Evolutionary conservation across 2,329 filamentous ascomycete species (phyloP), one percentile per base, ranked within the genome.

Genomic region (Aureobasidium sp.): DNA sequence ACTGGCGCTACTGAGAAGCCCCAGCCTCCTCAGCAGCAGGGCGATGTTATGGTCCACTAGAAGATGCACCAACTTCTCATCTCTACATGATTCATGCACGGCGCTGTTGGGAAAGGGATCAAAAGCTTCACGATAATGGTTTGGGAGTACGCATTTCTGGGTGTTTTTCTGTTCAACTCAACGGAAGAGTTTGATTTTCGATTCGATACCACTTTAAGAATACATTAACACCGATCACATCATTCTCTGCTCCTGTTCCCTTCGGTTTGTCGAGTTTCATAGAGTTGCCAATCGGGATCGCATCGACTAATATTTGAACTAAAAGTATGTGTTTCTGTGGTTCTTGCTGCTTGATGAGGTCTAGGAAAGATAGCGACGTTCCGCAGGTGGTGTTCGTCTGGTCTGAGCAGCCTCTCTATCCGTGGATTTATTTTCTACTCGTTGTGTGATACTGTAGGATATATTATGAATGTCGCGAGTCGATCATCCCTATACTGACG

Each of bases 31-130:
- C 58, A 63, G 55, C 59, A 51, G n/a, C 63, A 65, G 49, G 47
- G 59, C 25, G 64, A 66, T 58, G 64, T 66, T 45, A 66, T 66
- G 64, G 64, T 66, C 29, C 64, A 66, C 58, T 66, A 60, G 60
- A 37, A 20, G 59, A 57, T 45, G 53, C 27, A 36, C 53, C 39
- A 7, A 42, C 36, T 51, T 36, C 34, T 51, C 42, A 22, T 60
- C 36, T 48, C 42, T 58, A 29, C 12, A 58, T 58, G 55, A 58
- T 58, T 58, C 55, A 58, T 39, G 55, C 55, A 58, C 42, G 42
- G 55, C 55, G 55, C 34, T 58, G 31, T 58, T 58, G 14, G 53
- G 42, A 47, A 37, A 48, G 42, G 42, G 29, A 34, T 34, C 22
- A 58, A 48, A 58, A 58, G 55, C 55, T 58, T 58, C 31, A 58